Evolutionary conservation across 768 basidiomycete genomes (phyloP).

Genomic region (Flagelloscypha sp.): DNA sequence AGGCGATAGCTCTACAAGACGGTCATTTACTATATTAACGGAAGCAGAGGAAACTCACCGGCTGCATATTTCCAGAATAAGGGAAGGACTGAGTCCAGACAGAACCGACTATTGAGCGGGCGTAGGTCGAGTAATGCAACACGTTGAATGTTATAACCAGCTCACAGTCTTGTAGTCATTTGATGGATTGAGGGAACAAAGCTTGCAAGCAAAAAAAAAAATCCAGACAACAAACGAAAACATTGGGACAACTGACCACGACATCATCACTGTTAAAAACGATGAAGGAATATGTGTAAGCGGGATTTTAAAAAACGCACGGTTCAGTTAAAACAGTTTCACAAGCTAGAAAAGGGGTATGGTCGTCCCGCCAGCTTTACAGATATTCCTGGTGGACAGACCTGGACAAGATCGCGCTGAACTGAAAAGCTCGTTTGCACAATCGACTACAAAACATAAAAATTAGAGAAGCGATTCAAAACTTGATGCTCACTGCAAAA

Average conservation of each 20-base stretch:
- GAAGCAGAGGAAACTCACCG: constrained; percentile 39
- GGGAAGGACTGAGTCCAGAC: constrained; percentile 68
- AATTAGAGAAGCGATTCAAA: neutral
- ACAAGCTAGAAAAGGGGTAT: constrained; percentile 45
- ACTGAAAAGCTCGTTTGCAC: constrained; percentile 79
- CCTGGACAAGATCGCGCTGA: constrained; percentile 74
- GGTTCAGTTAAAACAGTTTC: constrained; percentile 75
- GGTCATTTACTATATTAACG: neutral
- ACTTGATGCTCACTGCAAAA: constrained; percentile 52
- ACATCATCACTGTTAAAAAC: constrained; percentile 43
- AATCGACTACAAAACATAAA: constrained; percentile 46
- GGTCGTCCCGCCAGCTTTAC: no score
- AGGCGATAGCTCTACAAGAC: constrained; percentile 63
- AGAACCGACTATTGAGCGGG: constrained; percentile 58
- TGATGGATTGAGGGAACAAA: constrained; percentile 75
- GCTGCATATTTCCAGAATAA: constrained; percentile 74
- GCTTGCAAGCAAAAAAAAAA: constrained; percentile 29
- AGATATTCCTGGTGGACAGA: constrained; percentile 19
- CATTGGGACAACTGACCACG: constrained; percentile 38
- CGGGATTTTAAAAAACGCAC: constrained; percentile 30
- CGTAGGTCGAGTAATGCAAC: constrained; percentile 3
- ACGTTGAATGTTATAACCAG: neutral
- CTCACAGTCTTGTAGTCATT: constrained; percentile 87
- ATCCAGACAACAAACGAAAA: neutral
- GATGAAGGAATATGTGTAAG: constrained; percentile 1